These are phyloP conservation scores for Fusarium floridanum DNA, from an alignment of 2,329 filamentous ascomycete species.

Conservation along the genomic window DNA sequence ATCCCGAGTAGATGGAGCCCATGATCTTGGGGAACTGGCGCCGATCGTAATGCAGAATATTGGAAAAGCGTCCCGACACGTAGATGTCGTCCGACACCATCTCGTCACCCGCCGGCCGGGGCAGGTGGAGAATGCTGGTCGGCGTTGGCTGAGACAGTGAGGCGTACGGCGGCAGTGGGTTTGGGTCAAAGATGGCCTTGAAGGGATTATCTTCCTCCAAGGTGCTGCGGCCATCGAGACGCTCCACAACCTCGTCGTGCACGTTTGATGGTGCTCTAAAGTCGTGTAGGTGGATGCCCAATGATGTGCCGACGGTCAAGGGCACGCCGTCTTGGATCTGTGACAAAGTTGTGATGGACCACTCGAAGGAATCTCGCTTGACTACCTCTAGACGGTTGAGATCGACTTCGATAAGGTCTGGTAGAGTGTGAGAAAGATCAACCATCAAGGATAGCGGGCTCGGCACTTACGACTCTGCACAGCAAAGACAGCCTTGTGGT, in stretches of 20 bases:
- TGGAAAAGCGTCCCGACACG: conserved; percentile 89
- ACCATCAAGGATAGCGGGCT: background rate
- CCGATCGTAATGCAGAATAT: conserved; percentile 89
- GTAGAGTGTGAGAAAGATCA: background rate
- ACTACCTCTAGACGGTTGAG: conserved; percentile 78
- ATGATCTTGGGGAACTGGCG: conserved; percentile 84
- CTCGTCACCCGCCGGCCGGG: conserved; percentile 63
- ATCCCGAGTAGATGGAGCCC: conserved; percentile 86
- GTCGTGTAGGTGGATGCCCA: conserved; percentile 87
- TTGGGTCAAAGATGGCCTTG: conserved; percentile 63
- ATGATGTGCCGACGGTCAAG: conserved; percentile 85
- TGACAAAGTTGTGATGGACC: conserved; percentile 86
- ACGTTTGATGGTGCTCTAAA: conserved; percentile 63
- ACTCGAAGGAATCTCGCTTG: conserved; percentile 79
- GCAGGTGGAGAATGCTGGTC: conserved; percentile 84
- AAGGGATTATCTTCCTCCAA: conserved; percentile 48
- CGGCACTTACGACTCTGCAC: conserved; percentile 74
- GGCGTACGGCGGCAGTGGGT: conserved; percentile 71
- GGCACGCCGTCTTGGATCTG: conserved; percentile 74
- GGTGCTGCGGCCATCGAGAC: conserved; percentile 47
- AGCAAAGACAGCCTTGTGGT: conserved; percentile 81
- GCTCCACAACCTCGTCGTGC: conserved; percentile 52
- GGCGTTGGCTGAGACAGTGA: conserved; percentile 84
- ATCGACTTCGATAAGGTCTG: conserved; percentile 83
- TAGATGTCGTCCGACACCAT: conserved; percentile 84